Evolutionary conservation across 1,284 basidiomycete genomes (phyloP).

Genomic region (Cryptococcus sp.): DNA sequence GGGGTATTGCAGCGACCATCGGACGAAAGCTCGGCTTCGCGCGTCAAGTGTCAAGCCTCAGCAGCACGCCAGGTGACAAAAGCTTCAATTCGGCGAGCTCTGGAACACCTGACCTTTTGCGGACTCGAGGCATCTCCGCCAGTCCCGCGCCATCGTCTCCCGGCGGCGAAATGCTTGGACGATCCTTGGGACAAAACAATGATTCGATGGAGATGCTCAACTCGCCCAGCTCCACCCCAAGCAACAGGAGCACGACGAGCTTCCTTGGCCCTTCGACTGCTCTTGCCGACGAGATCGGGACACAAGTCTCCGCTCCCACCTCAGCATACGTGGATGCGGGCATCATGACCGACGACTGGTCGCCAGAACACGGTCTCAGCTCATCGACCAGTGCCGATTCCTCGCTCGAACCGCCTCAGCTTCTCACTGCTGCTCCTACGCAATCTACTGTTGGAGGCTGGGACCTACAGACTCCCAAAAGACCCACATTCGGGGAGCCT

Average conservation of each 20-base stretch:
- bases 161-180: slow-evolving; percentile 25
- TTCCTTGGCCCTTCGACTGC: slow-evolving; percentile 30
- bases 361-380: slow-evolving; percentile 19
- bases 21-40: slow-evolving; percentile 46
- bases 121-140: slow-evolving; percentile 24
- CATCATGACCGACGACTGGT: slow-evolving; percentile 44
- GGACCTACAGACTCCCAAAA: slow-evolving; percentile 26
- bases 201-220: slow-evolving; percentile 14
- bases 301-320: slow-evolving; percentile 24
- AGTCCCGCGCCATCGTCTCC: slow-evolving; percentile 19
- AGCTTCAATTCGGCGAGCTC: slow-evolving; percentile 45
- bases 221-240: slow-evolving; percentile 7
- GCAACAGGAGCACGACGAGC: slow-evolving; percentile 13
- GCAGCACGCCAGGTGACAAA: slow-evolving; percentile 33
- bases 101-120: slow-evolving; percentile 49
- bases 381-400: slow-evolving; percentile 7
- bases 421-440: slow-evolving; percentile 12
- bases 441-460: slow-evolving; percentile 16
- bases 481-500: slow-evolving; percentile 19
- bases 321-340: slow-evolving; percentile 32
- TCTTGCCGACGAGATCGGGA: slow-evolving; percentile 43
- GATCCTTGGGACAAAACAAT: slow-evolving; percentile 14
- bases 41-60: slow-evolving; percentile 30
- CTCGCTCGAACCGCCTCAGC: slow-evolving; percentile 11
- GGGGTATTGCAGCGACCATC: slow-evolving; percentile 40